phyloP scores from a whole-genome alignment of 345 rosid genomes.

The Aquilaria malaccensis region DNA sequence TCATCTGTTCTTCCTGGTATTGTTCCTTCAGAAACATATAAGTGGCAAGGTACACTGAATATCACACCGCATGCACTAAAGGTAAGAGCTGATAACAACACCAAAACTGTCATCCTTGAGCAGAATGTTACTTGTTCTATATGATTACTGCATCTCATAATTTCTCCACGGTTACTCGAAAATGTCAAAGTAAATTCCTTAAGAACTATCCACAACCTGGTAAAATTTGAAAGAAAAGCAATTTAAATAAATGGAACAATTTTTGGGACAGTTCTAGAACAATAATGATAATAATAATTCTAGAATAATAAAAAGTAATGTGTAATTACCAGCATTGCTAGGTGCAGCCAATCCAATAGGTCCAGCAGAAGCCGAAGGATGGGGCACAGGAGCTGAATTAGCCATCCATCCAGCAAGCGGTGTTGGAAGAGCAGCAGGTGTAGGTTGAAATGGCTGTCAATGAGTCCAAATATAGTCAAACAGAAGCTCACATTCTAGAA shows the following conservation, averaged over 20 bases:
- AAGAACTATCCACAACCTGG: not conserved
- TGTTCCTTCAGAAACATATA: too few relatives aligned
- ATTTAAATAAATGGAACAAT: conserved; percentile 7
- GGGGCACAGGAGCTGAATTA: conserved; percentile 56
- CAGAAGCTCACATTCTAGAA: conserved; percentile 8
- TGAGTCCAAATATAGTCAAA: conserved; percentile 16
- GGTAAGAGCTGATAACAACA: too few relatives aligned
- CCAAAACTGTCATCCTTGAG: too few relatives aligned
- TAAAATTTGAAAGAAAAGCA: not conserved
- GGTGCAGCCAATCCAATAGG: conserved; percentile 55
- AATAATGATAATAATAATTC: not conserved
- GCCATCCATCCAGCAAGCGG: conserved; percentile 85
- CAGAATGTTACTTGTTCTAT: too few relatives aligned
- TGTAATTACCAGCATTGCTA: conserved; percentile 54
- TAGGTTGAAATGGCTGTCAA: conserved; percentile 67
- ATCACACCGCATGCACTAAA: too few relatives aligned
- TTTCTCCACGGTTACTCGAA: too few relatives aligned
- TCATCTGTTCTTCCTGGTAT: too few relatives aligned
- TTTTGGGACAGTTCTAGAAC: too few relatives aligned
- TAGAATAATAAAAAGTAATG: not conserved
- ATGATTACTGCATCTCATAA: too few relatives aligned
- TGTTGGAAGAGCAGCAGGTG: conserved; percentile 55
- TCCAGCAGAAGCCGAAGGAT: conserved; percentile 64
- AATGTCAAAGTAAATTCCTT: too few relatives aligned
- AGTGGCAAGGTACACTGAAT: too few relatives aligned